Evolutionary conservation across 2,329 filamentous ascomycete species (phyloP), one percentile per base, ranked within the genome.

Genomic region (Cadophora malorum): DNA sequence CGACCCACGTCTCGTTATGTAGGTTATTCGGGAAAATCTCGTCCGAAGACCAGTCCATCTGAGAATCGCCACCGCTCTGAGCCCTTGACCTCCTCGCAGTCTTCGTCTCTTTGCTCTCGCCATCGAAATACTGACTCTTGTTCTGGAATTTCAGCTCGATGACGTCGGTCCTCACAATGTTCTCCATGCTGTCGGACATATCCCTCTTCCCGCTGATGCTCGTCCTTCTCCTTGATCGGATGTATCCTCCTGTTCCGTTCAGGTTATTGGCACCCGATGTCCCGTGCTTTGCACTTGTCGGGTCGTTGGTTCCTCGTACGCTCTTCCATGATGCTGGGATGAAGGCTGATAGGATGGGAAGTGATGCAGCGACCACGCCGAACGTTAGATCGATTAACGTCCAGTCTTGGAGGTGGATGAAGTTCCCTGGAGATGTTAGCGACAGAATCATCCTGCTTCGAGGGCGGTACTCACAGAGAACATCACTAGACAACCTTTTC

Each of bases 341-440:
- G 61, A 70, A 69, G n/a, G 72, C 76, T 28, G 77, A 76, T 45
- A 80, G 71, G 7, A 79, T 74, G 1, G 79, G 79, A 1, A 80
- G 75, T 2, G 77, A 78, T 33, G 78, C 78, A 12, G 74, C 75
- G 8, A 77, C 62, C 21, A 76, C 74, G 25, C 76, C 78, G 19
- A 79, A 74, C 21, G 74, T 73, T 0, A 80, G 69, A 25, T 80
- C 79, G 21, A 79, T 59, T 5, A 76, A 69, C 1, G 74, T 75
- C 78, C 78, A 79, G 7, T 75, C 66, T 38, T 76, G 69, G 8
- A 77, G 69, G 10, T 72, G 62, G 33, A 73, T 74, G 45, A 78
- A 78, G 31, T 74, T 73, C 73, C 73, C 77, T 67, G 14, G 5
- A 60, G 33, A 58, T 74, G 70, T 66, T 69, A 67, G n/a, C 69